phyloP scores from a whole-genome alignment of 2,329 filamentous ascomycete species.

The Aaosphaeria pasadenensis region DNA sequence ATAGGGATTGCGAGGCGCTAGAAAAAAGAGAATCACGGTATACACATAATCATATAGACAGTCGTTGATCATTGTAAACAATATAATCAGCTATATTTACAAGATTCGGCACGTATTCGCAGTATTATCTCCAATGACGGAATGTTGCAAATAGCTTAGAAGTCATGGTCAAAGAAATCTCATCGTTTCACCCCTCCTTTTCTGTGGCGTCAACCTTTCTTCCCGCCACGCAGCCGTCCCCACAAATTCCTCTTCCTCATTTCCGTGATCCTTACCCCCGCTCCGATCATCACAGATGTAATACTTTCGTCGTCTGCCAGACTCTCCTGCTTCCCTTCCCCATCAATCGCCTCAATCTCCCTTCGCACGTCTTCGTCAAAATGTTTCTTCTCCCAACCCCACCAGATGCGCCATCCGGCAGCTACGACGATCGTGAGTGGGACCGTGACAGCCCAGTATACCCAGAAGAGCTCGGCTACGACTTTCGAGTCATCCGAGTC shows the following conservation, averaged over 20 bases:
- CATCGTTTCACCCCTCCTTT: too few species aligned
- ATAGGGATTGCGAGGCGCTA: too few species aligned
- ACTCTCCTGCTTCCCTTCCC: background rate
- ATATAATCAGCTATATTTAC: too few species aligned
- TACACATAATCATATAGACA: too few species aligned
- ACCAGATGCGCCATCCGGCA: background rate
- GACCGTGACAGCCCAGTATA: background rate
- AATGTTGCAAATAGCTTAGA: too few species aligned
- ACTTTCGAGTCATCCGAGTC: background rate
- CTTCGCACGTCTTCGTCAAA: background rate
- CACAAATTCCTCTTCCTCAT: background rate
- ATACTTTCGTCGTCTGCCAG: too few species aligned
- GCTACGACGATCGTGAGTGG: background rate
- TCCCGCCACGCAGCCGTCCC: background rate
- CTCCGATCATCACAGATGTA: background rate
- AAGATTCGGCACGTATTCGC: too few species aligned
- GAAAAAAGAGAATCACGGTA: too few species aligned
- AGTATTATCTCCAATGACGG: too few species aligned
- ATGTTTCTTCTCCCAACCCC: background rate
- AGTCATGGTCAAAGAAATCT: too few species aligned
- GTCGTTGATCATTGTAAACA: too few species aligned
- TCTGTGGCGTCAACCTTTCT: background rate
- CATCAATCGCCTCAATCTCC: background rate
- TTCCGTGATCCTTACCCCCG: background rate
- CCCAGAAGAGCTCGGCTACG: background rate